Percentiles rank a stretch among this genome's conserved stretches.
Evolutionary conservation across 371 early-diverging fungal species (phyloP).

Genomic region (Mortierella sp.): DNA sequence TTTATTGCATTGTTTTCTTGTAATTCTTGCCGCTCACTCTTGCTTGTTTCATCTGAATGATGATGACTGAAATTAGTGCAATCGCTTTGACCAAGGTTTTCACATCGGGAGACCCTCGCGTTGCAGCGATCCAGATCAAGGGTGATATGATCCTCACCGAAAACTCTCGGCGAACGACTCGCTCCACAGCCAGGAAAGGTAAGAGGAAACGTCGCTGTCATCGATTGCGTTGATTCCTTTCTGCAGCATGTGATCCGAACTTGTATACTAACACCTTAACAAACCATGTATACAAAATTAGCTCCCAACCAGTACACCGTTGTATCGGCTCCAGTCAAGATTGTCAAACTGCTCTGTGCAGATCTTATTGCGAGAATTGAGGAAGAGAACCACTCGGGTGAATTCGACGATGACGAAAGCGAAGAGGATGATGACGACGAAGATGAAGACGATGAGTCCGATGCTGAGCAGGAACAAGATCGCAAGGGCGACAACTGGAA

Average conservation of each 20-base stretch:
- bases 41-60: neutral
- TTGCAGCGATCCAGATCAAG: conserved; percentile 77
- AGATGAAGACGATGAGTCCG: conserved; percentile 24
- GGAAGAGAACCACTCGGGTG: conserved; percentile 46
- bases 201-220: neutral
- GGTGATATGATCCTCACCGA: conserved; percentile 85
- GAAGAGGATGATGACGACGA: conserved; percentile 45
- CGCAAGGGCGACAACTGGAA: neutral
- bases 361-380: conserved; percentile 78
- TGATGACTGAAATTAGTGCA: conserved; percentile 61
- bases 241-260: neutral
- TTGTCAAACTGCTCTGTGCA: conserved; percentile 82
- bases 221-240: neutral
- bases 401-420: conserved; percentile 42
- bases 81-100: conserved; percentile 85
- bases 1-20: neutral
- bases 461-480: neutral
- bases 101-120: conserved; percentile 73
- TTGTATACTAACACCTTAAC: neutral
- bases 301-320: conserved; percentile 85
- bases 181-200: conserved; percentile 55
- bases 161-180: conserved; percentile 66
- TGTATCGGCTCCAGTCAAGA: conserved; percentile 86
- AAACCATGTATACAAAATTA: conserved; percentile 22
- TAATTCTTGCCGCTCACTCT: neutral